Evolutionary conservation across 163 green algal species (phyloP).

Genomic region (Scenedesmus sp.): DNA sequence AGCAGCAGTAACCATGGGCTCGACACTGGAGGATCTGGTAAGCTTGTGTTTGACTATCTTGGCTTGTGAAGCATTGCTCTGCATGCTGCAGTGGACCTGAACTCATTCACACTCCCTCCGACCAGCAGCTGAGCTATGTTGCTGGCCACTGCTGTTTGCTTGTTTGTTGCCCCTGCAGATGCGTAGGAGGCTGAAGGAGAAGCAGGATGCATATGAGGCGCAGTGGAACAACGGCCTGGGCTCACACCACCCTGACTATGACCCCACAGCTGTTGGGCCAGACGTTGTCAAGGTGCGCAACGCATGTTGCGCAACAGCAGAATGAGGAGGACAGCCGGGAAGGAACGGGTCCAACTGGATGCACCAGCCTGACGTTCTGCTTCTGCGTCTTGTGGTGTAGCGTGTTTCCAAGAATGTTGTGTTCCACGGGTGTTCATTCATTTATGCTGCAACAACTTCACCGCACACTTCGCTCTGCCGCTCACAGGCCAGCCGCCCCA

Average conservation of each 20-base stretch:
- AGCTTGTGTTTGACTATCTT: neutral
- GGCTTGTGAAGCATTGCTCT: neutral
- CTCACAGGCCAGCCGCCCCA: slow-evolving; percentile 63
- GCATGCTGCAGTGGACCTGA: neutral
- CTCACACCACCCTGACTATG: slow-evolving; percentile 91
- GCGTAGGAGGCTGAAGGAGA: slow-evolving; percentile 77
- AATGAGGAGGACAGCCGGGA: no score
- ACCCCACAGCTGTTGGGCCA: slow-evolving; percentile 75
- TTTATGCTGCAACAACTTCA: no score
- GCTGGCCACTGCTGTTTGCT: no score
- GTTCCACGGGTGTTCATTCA: no score
- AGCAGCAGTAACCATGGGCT: slow-evolving; percentile 52
- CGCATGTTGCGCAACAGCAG: neutral
- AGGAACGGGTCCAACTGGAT: no score
- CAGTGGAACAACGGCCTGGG: slow-evolving; percentile 87
- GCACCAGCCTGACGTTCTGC: no score
- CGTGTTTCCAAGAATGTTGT: no score
- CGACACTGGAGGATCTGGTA: slow-evolving; percentile 89
- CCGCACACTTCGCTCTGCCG: no score
- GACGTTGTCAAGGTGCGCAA: slow-evolving; percentile 74
- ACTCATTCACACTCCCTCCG: neutral
- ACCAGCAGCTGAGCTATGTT: no score
- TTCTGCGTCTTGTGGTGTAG: no score
- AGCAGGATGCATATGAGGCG: slow-evolving; percentile 50
- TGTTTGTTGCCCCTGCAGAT: neutral